phyloP scores from a whole-genome alignment of 768 basidiomycete species.

The Sarcomyxa edulis region DNA sequence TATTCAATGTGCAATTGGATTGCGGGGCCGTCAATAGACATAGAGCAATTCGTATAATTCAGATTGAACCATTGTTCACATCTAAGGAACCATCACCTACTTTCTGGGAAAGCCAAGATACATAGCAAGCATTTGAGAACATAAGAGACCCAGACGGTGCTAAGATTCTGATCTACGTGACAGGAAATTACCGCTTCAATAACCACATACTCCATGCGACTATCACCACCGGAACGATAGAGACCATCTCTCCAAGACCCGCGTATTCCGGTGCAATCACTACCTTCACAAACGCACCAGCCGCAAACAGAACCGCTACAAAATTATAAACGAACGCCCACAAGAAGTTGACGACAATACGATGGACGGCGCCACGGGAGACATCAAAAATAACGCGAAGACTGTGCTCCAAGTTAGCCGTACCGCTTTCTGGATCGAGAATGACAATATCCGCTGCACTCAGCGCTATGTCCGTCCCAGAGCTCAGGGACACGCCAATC shows the following conservation, averaged over 20 bases:
- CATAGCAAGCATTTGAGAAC: too few species aligned
- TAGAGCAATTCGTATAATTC: too few species aligned
- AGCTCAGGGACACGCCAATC: constrained; percentile 33
- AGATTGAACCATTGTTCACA: too few species aligned
- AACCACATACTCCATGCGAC: constrained; percentile 18
- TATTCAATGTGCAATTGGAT: too few species aligned
- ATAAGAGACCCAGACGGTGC: too few species aligned
- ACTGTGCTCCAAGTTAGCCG: constrained; percentile 27
- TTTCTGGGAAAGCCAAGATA: too few species aligned
- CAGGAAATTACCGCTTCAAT: background rate
- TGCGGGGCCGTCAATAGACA: too few species aligned
- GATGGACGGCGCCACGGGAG: constrained; percentile 24
- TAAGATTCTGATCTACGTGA: background rate
- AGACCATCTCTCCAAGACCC: constrained; percentile 37
- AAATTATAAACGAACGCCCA: constrained; percentile 39
- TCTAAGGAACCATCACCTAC: too few species aligned
- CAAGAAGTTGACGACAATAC: constrained; percentile 27
- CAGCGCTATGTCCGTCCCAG: constrained; percentile 32
- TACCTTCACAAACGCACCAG: constrained; percentile 38
- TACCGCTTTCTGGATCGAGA: constrained; percentile 20
- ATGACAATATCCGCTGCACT: constrained; percentile 44
- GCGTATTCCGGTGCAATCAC: constrained; percentile 36
- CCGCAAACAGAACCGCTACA: constrained; percentile 42
- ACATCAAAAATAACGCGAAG: constrained; percentile 33
- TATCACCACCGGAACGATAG: constrained; percentile 34